Base-by-base conservation (phyloP, 2,329 filamentous ascomycete species). In the Fusarium mexicanum region DNA sequence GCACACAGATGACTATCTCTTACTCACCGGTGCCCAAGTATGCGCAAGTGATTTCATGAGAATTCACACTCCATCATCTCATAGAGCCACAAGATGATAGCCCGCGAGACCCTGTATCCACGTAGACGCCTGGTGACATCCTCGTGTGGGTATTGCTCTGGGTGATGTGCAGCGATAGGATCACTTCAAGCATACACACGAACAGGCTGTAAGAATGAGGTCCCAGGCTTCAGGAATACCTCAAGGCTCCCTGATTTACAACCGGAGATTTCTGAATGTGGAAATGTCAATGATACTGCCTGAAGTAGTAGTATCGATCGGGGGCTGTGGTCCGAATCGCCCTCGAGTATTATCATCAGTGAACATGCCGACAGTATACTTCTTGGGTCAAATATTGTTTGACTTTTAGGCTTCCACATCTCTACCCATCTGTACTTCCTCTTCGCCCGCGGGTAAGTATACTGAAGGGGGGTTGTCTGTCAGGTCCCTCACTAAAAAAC, bases 31-130 rank as follows among this genome's bases (percentile, higher is more conserved):
- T 38, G 22, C 24, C 10, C 8, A 26, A 31, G 12, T 3, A 2
- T 31, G 6, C 2, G 5, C 31, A 11, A 26, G 11, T 6, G 6
- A 20, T 5, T 31, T 18, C 22, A 2, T 16, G 5, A 37, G 7
- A 5, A n/a, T 5, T 18, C 16, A 6, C 18, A 20, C 6, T 8
- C 3, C 2, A 5, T 51, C 20, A 18, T 37, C 20, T 22, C 22
- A 11, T 29, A 3, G 1, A n/a, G 4, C 3, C 6, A 2, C 2
- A 11, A 1, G 12, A 11, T 29, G 4, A 9, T 1, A 18, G 14
- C 18, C 1, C 24, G 2, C 4, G 5, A 31, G 17, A 38, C 31
- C 1, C 3, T 17, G 13, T 3, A n/a, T 4, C 20, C 13, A 38
- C 9, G 5, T 1, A 35, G 43, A 24, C 12, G 24, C 33, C 24